Base-by-base conservation (phyloP, 73 alveolate genomes). In the Stentor roeselii region DNA sequence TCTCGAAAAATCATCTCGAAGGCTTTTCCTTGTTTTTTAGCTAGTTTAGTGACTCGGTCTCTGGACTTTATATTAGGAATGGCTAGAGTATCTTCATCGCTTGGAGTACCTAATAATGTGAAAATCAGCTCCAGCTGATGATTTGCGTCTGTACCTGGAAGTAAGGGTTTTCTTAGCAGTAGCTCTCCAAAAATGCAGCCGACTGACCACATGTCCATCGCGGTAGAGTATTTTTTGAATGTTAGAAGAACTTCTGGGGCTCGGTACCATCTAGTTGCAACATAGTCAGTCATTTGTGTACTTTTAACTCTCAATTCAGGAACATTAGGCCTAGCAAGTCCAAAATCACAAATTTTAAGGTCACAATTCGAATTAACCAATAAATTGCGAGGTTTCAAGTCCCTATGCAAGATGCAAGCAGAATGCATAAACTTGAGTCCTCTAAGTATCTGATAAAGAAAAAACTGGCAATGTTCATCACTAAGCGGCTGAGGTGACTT, bases 181-280 rank as follows among this genome's bases (percentile, higher is more conserved):
- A 96, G 87, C 88, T 96, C 99, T 3, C 98, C 99, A 76, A 96
- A 92, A 42, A 95, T 92, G 88, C 98, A 95, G 31, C 98, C 99
- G 11, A 95, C 97, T 3, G 98, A 91, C 99, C 99, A 96, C 85
- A 92, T 89, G 75, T 92, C 98, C 59, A 94, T 90, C 21, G 92
- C 87, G 38, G 84, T 42, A 1, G 91, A 60, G 77, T 89, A 91
- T 60, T 89, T 78, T 75, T 90, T 90, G 86, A 87, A 84, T 6
- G 91, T 82, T 27, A 90, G 86, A 2, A 94, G 86, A 34, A 94
- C 82, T 82, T 92, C 98, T 3, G 98, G 98, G 14, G 98, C 97
- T 87, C 98, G 74, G 82, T 92, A 94, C 97, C 97, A 94, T 38
- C 98, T 75, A 14, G 98, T 94, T 34, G 95, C 95, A 35, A 93